Base-by-base conservation (phyloP, 805 yeast species). In the Ogataea naganishii region DNA sequence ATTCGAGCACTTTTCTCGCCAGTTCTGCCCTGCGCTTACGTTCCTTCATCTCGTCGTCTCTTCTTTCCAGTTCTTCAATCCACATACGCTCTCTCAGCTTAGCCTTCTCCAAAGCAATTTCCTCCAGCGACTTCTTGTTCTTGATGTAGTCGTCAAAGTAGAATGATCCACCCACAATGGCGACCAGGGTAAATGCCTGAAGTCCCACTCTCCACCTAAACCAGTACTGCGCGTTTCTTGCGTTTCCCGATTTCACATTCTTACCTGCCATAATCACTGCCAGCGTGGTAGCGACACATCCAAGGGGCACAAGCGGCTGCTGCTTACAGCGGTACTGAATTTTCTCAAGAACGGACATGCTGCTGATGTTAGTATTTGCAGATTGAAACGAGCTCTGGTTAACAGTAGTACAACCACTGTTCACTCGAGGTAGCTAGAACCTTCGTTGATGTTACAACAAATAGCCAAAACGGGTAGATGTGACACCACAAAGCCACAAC, bases 301-400 rank as follows among this genome's bases (percentile, higher is more conserved):
- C 96, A 5, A 85, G 33, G 1, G 96, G 96, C 1, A 88, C 96
- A 8, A 82, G 58, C 2, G 96, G 96, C 49, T 88, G 95, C 53
- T 85, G 80, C 48, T 77, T 81, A 37, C 82, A 75, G 43, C 80
- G 72, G 49, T 56, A 66, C 18, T 65, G 47, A 43, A 80, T 64
- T 47, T 72, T 76, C 29, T 77, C 74, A 26, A 75, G 41, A 34
- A 78, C 65, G 30, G 66, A 53, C 47, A 66, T 49, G 29, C 66
- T 60, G 29, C 53, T 51, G 47, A 51, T 54, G 66, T 30, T 62
- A 57, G 40, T 24, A 20, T 10, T 12, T 40, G 44, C 32, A 27
- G 31, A 12, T 18, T 20, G n/a, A 12, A 31, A 23, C 14, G 28
- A 26, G 19, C 15, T 24, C 14, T 30, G 23, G 18, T 31, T 18